Conservation (phyloP, 129 eudicot genomes). For the Escallonia rubra region DNA sequence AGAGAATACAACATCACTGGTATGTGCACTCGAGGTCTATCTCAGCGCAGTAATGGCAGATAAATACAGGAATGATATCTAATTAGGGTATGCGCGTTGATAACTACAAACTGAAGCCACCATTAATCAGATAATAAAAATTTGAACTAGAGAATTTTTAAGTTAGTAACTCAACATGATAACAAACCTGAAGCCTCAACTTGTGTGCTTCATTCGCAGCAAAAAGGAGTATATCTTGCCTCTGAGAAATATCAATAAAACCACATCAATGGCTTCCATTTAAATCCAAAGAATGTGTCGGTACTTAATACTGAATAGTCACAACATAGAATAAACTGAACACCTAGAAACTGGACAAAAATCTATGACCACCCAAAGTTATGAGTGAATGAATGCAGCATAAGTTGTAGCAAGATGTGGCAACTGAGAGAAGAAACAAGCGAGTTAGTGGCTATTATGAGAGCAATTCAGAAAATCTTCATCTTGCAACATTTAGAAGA, state of each 20-base stretch:
- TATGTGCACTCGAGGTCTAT: too few species aligned
- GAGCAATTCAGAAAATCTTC: too few species aligned
- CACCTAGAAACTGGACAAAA: slow-evolving; percentile 82
- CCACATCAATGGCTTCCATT: slow-evolving; percentile 10
- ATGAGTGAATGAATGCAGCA: slow-evolving; percentile 88
- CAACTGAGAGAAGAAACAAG: slow-evolving; percentile 45
- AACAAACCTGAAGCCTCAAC: slow-evolving; percentile 81
- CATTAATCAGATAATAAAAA: too few species aligned
- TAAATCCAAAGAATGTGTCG: background rate
- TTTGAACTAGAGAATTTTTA: too few species aligned
- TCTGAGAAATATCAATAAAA: slow-evolving; percentile 31
- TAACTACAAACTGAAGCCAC: background rate
- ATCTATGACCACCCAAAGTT: slow-evolving; percentile 71
- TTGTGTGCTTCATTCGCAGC: slow-evolving; percentile 72
- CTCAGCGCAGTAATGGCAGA: too few species aligned
- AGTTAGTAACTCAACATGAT: background rate
- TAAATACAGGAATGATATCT: background rate
- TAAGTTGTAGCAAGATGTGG: slow-evolving; percentile 98
- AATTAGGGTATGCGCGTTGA: background rate
- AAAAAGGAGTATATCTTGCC: slow-evolving; percentile 47
- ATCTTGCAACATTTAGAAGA: too few species aligned
- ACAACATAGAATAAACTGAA: slow-evolving; percentile 12
- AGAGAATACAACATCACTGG: too few species aligned
- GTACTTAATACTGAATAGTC: background rate
- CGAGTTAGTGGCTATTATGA: slow-evolving; percentile 4